Evolutionary conservation across 192 early-diverging fungal genomes (phyloP), one percentile per base, ranked within the genome.

Genomic region (Phlyctochytrium bullatum): DNA sequence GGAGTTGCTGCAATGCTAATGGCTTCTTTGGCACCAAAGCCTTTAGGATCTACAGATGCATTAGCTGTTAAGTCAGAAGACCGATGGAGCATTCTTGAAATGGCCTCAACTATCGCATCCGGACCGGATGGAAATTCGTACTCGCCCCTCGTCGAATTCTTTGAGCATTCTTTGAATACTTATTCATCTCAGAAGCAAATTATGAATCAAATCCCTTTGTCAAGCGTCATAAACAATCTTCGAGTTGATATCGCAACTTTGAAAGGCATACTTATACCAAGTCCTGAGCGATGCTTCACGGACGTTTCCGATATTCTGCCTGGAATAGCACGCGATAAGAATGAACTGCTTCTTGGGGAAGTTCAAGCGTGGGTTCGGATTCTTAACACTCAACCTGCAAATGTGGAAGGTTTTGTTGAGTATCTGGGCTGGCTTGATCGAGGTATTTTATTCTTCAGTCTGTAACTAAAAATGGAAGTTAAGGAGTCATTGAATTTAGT

Each of bases 331-430:
- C 50, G 83, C 25, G 84, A 86, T 57, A 86, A 86, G 59, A 88
- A 88, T 65, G 86, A 87, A 62, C 62, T 82, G 34, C 71, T 88
- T 0, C 62, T 88, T 36, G 72, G 69, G 25, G 81, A 87, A 54
- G 78, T 85, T 12, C 85, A 88, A 56, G 66, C 68, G 16, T 87
- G 83, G 81, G 81, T 86, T 14, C 51, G 82, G 2, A 72, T 79
- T 1, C 67, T 87, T 12, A 81, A 82, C 52, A 78, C 81, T 0
- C 80, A 77, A 28, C 78, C 85, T 14, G 36, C 73, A 3, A 83
- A 64, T 23, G 83, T 86, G 16, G 85, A 87, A 61, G 73, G 63
- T 20, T 87, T 87, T 76, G 85, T 87, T 12, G 85, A 87, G 61
- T 87, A 87, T 62, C 64, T 87, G 24, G 79, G 65, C 6, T 85